phyloP scores from a whole-genome alignment of 768 basidiomycete genomes.

The Xerocomellus chrysenteron region DNA sequence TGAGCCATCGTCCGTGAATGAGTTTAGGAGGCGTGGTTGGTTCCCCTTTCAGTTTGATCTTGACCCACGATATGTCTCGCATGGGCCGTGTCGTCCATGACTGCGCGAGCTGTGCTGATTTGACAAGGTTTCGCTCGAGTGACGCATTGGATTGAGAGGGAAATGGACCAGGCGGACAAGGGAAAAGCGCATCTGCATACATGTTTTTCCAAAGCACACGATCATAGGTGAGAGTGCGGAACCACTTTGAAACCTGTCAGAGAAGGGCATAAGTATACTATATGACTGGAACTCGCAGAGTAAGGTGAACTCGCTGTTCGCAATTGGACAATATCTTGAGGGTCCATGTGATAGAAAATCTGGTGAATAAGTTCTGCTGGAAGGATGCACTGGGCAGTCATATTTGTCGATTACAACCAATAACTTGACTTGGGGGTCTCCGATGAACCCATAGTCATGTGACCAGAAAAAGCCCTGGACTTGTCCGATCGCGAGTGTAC shows the following conservation, averaged over 20 bases:
- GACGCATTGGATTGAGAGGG: not conserved
- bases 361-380: not conserved
- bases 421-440: no score
- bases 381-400: not conserved
- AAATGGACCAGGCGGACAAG: not conserved
- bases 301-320: not conserved
- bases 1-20: conserved; percentile 7
- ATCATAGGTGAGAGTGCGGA: not conserved
- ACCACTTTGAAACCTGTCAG: not conserved
- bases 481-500: no score
- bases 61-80: not conserved
- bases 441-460: no score
- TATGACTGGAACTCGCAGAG: not conserved
- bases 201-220: not conserved
- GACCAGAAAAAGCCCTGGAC: no score
- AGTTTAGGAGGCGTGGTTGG: not conserved
- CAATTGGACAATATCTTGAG: conserved; percentile 1
- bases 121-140: conserved; percentile 4
- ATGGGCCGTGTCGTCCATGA: conserved; percentile 4
- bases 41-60: not conserved
- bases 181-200: not conserved
- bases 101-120: not conserved
- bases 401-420: not conserved
- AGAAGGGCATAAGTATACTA: not conserved
- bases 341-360: not conserved